Base-by-base conservation (phyloP, 345 rosid genomes). In the Noccaea caerulescens region DNA sequence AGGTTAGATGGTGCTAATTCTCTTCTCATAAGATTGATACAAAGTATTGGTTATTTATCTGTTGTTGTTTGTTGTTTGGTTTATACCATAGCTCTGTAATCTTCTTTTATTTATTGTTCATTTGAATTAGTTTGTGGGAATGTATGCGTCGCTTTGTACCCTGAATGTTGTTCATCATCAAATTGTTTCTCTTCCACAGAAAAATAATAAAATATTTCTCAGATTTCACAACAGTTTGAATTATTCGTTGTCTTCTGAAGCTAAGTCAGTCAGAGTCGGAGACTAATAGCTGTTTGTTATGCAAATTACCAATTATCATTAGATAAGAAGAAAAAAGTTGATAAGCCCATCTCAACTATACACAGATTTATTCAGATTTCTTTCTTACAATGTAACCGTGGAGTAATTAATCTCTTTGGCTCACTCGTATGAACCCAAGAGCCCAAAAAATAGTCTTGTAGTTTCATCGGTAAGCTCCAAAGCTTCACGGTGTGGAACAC, bases 351-450 rank as follows among this genome's bases (percentile, higher is more conserved):
- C 54, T 23, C 54, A 66, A 67, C 50, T 74, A 30, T 68, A 75
- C 78, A 75, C 9, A 49, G 30, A 68, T 45, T 61, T 68, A 75
- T 67, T 60, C 51, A 75, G 42, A 67, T 25, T 10, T 7, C 38
- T 50, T 58, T 74, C 67, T 58, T 67, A 74, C 57, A 75, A 60
- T 3, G 65, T 18, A 16, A 75, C 33, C 75, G 54, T 68, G 65
- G 59, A 46, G 47, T 33, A 42, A 44, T 50, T 18, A 42, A 7
- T 58, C 66, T 66, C 46, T 20, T 39, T 13, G 58, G 51, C 69
- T 75, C 68, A 75, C 69, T 42, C 68, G 14, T 53, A 60, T 62
- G 74, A 69, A 69, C 75, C 69, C 69, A 37, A 60, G 50, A 61
- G 34, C 30, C 41, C 62, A 1, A 45, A 36, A 73, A 67, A 23